Evolutionary conservation across 2,329 filamentous ascomycete species (phyloP).

Genomic region (Bipolaris oryzae): DNA sequence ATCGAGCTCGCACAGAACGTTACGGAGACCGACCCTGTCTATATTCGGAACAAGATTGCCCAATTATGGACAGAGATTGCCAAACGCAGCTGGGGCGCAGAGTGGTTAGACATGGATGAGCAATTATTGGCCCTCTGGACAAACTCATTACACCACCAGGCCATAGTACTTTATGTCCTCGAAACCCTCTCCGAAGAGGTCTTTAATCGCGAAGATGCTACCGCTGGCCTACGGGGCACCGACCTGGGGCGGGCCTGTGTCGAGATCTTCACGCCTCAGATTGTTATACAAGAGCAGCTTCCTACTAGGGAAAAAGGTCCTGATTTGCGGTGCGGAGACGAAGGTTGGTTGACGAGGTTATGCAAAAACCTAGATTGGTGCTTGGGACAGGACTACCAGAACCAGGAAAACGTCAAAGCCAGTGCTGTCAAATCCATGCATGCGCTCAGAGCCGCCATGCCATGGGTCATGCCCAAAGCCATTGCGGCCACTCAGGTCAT

Average conservation of each 20-base stretch:
- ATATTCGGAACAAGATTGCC: conserved; percentile 90
- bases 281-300: conserved; percentile 76
- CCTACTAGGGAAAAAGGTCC: conserved; percentile 72
- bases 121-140: conserved; percentile 82
- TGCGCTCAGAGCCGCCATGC: conserved; percentile 77
- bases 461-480: conserved; percentile 86
- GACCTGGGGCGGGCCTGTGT: conserved; percentile 87
- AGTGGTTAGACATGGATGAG: conserved; percentile 95
- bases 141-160: conserved; percentile 69
- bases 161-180: conserved; percentile 84
- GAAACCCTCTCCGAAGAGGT: conserved; percentile 94
- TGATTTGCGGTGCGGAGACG: conserved; percentile 74
- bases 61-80: conserved; percentile 94
- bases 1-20: conserved; percentile 77
- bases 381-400: conserved; percentile 67
- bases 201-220: conserved; percentile 87
- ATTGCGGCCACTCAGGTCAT: conserved; percentile 62
- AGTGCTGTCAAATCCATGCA: conserved; percentile 79
- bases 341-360: conserved; percentile 86
- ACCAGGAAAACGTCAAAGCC: conserved; percentile 68
- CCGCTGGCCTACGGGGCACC: conserved; percentile 80
- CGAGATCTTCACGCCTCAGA: conserved; percentile 86
- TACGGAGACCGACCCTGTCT: conserved; percentile 74
- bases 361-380: conserved; percentile 76
- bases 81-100: conserved; percentile 88